Conservation (phyloP, 1,284 basidiomycete species). For the Malassezia equina region DNA sequence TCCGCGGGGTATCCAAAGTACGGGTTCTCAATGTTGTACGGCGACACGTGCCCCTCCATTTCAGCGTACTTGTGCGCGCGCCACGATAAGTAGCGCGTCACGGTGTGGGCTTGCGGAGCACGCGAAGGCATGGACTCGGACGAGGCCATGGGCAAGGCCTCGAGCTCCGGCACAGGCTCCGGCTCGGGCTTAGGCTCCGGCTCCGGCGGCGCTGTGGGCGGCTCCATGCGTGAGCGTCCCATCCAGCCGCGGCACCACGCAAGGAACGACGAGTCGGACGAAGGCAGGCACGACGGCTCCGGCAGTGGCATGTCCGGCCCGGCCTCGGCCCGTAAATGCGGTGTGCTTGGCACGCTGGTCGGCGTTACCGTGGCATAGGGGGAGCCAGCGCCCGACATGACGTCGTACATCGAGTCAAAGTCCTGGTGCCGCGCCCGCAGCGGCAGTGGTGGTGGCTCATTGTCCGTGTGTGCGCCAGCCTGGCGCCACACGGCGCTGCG, state of each 20-base stretch:
- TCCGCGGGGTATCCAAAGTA: slow-evolving; percentile 69
- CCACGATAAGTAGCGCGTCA: slow-evolving; percentile 29
- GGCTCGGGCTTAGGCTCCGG: no score
- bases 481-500: slow-evolving; percentile 11
- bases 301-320: not conserved
- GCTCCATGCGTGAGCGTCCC: not conserved
- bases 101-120: not conserved
- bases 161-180: not conserved
- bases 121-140: not conserved
- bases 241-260: not conserved
- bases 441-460: slow-evolving; percentile 19
- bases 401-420: slow-evolving; percentile 42
- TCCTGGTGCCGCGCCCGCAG: slow-evolving; percentile 3
- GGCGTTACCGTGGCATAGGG: slow-evolving; percentile 8
- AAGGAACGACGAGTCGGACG: not conserved
- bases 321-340: not conserved
- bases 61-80: slow-evolving; percentile 28
- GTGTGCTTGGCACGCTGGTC: slow-evolving; percentile 6
- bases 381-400: slow-evolving; percentile 23
- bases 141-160: not conserved
- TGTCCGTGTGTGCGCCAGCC: not conserved
- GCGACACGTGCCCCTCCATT: slow-evolving; percentile 39
- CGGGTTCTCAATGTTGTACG: slow-evolving; percentile 56
- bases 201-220: not conserved
- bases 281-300: not conserved